Percentiles rank a stretch among this genome's conserved stretches.
Conservation (phyloP, 495 filamentous ascomycete genomes). For the Xylaria longipes region DNA sequence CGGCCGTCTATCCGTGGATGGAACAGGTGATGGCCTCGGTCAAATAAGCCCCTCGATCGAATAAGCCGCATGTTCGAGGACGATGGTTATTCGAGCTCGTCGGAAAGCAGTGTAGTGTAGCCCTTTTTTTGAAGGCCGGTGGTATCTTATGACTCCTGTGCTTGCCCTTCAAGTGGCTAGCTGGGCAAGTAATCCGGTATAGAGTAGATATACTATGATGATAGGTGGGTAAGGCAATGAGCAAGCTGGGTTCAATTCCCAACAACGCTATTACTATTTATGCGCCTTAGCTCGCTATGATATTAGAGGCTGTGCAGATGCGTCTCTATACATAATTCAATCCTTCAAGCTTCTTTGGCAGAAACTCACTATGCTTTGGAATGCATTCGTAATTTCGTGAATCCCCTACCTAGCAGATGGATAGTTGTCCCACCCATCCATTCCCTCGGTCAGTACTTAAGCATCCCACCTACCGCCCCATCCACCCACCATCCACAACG, state of each 20-base stretch:
- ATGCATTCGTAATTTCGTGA: neutral
- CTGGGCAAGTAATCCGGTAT: neutral
- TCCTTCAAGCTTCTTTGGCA: neutral
- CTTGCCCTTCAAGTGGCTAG: neutral
- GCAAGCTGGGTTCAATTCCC: neutral
- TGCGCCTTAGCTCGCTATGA: neutral
- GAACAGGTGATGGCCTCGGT: constrained; percentile 51
- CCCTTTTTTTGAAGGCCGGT: no score
- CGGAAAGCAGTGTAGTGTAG: neutral
- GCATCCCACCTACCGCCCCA: constrained; percentile 71
- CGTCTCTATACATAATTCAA: neutral
- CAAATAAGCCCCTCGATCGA: neutral
- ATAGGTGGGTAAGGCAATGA: neutral
- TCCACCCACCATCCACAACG: constrained; percentile 92
- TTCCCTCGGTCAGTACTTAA: neutral
- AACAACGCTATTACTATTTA: neutral
- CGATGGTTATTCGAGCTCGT: neutral
- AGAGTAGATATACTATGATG: neutral
- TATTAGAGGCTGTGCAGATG: neutral
- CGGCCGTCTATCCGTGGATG: constrained; percentile 61
- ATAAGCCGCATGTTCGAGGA: neutral
- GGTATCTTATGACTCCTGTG: neutral
- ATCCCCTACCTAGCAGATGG: neutral
- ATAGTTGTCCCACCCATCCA: neutral
- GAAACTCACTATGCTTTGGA: neutral